phyloP scores from a whole-genome alignment of 441 rosid genomes.

The Euphorbia schlechtendalii region DNA sequence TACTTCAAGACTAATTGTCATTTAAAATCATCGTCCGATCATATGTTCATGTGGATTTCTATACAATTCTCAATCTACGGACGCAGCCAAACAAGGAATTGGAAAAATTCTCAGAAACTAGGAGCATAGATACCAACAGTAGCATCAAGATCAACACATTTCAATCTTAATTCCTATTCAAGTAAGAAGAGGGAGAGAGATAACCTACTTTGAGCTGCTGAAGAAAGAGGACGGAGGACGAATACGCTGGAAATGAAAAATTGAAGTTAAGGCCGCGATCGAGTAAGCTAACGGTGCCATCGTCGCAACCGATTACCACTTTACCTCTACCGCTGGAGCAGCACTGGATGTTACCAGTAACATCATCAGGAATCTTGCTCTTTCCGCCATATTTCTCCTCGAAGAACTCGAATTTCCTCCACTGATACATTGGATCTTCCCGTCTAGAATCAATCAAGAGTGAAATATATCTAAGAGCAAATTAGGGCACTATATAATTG shows the following conservation, averaged over 20 bases:
- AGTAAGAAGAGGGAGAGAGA: not conserved
- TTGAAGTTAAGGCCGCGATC: slow-evolving; percentile 95
- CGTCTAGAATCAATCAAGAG: not conserved
- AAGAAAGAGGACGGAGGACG: slow-evolving; percentile 76
- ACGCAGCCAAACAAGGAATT: not conserved
- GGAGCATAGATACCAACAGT: not conserved
- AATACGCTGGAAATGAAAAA: slow-evolving; percentile 74
- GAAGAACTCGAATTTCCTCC: slow-evolving; percentile 98
- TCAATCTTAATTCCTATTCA: not conserved
- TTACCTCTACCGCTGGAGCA: slow-evolving; percentile 96
- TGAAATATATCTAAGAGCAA: not conserved
- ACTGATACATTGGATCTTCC: slow-evolving; percentile 53
- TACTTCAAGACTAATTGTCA: not conserved
- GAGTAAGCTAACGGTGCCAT: slow-evolving; percentile 74
- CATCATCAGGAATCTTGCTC: slow-evolving; percentile 68
- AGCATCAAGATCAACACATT: not conserved
- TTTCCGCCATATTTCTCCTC: slow-evolving; percentile 91
- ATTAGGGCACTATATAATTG: not conserved
- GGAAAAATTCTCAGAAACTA: not conserved
- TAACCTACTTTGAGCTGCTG: slow-evolving; percentile 77
- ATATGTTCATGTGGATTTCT: no score
- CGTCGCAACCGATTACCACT: slow-evolving; percentile 76
- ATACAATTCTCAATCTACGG: not conserved
- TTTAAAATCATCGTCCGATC: not conserved
- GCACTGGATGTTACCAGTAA: slow-evolving; percentile 55